Evolutionary conservation across 108 stramenopile genomes (phyloP), one percentile per base, ranked within the genome.

Genomic region (Poteriospumella lacustris): DNA sequence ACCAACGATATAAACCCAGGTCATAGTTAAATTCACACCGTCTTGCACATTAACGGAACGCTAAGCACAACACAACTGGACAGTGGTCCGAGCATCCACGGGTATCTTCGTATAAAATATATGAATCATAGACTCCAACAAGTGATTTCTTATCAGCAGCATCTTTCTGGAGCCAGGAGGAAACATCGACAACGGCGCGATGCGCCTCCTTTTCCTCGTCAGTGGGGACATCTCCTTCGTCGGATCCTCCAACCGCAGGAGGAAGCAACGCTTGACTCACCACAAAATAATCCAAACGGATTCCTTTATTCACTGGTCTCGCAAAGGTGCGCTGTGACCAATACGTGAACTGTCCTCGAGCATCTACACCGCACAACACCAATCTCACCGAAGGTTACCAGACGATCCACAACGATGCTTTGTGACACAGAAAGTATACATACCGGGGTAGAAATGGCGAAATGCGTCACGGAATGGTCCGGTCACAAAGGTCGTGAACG

Each of bases 231-330:
- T 33, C 31, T 34, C 3, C 36, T 24, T 64, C 60, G 36, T 3
- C 24, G 24, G 15, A 34, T 24, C 28, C 31, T 64, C 5, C 40
- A 39, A 5, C 33, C 5, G 15, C 9, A 56, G 41, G 5, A 40
- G 64, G 64, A 76, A 93, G 87, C 47, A 93, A 77, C 5, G 44
- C 76, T 38, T 91, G 83, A 58, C 86, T 81, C 60, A 90, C 91
- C 58, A 93, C 81, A 69, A 95, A 95, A 62, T 95, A 95, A 81
- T 95, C 94, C 43, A 95, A 78, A 2, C 94, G 82, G 78, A 95
- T 75, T 12, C 94, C 94, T 76, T 93, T 93, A 82, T 95, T 95
- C n/a, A 91, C 91, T 67, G 82, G 90, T 12, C 94, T 87, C 12
- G 76, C 76, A 3, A 91, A 91, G 3, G 91, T 90, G 39, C 94